phyloP scores from a whole-genome alignment of 2,329 filamentous ascomycete genomes.

The Phaeomoniella chlamydospora region DNA sequence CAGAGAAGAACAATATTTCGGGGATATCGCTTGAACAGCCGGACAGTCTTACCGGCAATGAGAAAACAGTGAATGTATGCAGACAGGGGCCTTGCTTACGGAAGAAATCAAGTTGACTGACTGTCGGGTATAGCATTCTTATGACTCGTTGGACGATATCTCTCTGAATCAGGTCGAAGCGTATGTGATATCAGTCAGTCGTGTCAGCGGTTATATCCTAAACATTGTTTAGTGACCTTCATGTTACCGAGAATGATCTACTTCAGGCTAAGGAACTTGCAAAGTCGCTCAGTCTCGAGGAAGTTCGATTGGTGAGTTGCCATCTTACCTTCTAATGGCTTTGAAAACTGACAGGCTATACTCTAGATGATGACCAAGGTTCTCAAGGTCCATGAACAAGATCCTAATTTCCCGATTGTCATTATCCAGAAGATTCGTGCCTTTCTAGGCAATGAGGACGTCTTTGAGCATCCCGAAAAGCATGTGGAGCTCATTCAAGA shows the following conservation, averaged over 20 bases:
- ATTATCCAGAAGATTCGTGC: not conserved
- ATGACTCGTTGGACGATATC: not conserved
- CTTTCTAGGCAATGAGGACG: not conserved
- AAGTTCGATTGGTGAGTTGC: not conserved
- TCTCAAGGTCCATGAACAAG: not conserved
- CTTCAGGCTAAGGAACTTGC: not conserved
- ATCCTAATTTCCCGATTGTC: not conserved
- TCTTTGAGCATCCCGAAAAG: slow-evolving; percentile 39
- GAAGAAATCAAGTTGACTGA: not conserved
- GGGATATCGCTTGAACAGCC: not conserved
- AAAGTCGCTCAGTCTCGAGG: not conserved
- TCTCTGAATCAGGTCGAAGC: not conserved
- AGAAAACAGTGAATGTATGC: not conserved
- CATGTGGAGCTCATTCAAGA: slow-evolving; percentile 46
- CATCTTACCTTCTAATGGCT: too few relatives aligned
- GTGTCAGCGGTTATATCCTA: too few relatives aligned
- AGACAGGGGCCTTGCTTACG: not conserved
- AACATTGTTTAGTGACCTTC: not conserved
- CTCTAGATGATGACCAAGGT: not conserved
- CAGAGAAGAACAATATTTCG: too few relatives aligned
- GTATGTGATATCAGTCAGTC: too few relatives aligned
- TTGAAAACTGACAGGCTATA: too few relatives aligned
- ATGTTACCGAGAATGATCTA: not conserved
- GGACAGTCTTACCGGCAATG: not conserved
- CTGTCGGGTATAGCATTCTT: not conserved